A percentile compares a stretch with the other conserved stretches of the same genome.
Evolutionary conservation across 1,139 yeast species (phyloP).

Genomic region (Pichia sp.): DNA sequence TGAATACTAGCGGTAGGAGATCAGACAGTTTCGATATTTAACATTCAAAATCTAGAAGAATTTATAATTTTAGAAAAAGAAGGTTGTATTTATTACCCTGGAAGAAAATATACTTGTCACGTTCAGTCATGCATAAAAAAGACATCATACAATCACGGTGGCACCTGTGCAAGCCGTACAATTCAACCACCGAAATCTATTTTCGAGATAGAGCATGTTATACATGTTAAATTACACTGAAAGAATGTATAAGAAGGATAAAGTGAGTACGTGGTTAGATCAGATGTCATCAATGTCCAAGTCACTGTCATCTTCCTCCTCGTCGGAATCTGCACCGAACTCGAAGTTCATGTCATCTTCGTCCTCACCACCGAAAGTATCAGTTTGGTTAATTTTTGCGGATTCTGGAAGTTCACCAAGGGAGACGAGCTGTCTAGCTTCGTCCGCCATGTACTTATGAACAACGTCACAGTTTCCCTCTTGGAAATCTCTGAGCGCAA

Average conservation of each 20-base stretch:
- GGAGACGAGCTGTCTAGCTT: conserved; percentile 92
- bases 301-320: conserved; percentile 59
- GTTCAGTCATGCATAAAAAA: too few species aligned
- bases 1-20: conserved; percentile 57
- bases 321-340: conserved; percentile 92
- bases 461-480: conserved; percentile 98
- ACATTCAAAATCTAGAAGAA: too few species aligned
- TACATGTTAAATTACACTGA: too few species aligned
- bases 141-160: too few species aligned
- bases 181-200: neutral
- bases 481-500: conserved; percentile 96
- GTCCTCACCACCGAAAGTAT: conserved; percentile 93
- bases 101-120: too few species aligned
- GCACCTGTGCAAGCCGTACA: too few species aligned
- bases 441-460: conserved; percentile 94
- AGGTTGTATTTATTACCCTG: too few species aligned
- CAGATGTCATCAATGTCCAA: conserved; percentile 84
- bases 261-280: conserved; percentile 7
- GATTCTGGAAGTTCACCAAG: conserved; percentile 96
- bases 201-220: too few species aligned
- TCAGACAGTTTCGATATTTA: conserved; percentile 52
- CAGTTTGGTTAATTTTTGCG: conserved; percentile 97
- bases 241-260: neutral
- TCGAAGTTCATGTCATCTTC: conserved; percentile 98
- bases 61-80: too few species aligned